These are phyloP conservation scores for Ophiostoma angusticollis DNA, from an alignment of 2,329 filamentous ascomycete genomes.

Conservation along the genomic window DNA sequence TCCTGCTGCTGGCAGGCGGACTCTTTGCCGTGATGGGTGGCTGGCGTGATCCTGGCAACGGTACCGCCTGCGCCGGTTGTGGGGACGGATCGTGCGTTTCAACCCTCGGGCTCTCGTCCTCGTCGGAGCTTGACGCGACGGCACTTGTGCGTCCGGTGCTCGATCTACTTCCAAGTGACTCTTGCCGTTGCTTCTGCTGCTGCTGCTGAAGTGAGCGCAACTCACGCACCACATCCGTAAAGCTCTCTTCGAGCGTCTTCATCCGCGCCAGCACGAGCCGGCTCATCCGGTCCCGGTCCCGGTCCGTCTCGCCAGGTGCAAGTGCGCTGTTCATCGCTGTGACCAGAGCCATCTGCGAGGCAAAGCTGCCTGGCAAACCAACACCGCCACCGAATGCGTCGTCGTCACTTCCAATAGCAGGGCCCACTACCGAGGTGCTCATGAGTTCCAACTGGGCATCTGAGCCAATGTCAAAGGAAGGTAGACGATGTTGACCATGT, in stretches of 20 bases:
- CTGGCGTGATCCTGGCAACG: not conserved
- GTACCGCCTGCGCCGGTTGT: not conserved
- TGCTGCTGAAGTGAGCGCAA: slow-evolving; percentile 50
- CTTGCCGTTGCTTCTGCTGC: slow-evolving; percentile 7
- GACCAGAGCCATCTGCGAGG: slow-evolving; percentile 66
- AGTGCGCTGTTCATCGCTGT: slow-evolving; percentile 36
- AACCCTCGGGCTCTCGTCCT: slow-evolving; percentile 30
- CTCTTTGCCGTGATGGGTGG: slow-evolving; percentile 1
- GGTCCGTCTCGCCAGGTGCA: slow-evolving; percentile 26
- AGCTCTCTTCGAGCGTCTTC: slow-evolving; percentile 85
- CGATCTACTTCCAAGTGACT: slow-evolving; percentile 20
- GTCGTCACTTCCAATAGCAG: slow-evolving; percentile 24
- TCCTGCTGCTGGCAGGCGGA: slow-evolving; percentile 3
- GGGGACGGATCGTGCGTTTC: too few species aligned
- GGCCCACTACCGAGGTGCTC: slow-evolving; percentile 39
- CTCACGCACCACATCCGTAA: slow-evolving; percentile 73
- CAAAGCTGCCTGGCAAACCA: slow-evolving; percentile 59
- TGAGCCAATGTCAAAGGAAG: slow-evolving; percentile 60
- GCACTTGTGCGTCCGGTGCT: slow-evolving; percentile 28
- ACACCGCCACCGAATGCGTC: slow-evolving; percentile 40
- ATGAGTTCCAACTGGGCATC: slow-evolving; percentile 45
- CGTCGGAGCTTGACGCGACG: slow-evolving; percentile 35
- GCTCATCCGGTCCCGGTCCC: slow-evolving; percentile 56
- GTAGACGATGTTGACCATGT: slow-evolving; percentile 30
- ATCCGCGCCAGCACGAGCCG: slow-evolving; percentile 77